These are phyloP conservation scores for Trichoderma erinaceum DNA, from an alignment of 495 filamentous ascomycete species.

Conservation along the genomic window DNA sequence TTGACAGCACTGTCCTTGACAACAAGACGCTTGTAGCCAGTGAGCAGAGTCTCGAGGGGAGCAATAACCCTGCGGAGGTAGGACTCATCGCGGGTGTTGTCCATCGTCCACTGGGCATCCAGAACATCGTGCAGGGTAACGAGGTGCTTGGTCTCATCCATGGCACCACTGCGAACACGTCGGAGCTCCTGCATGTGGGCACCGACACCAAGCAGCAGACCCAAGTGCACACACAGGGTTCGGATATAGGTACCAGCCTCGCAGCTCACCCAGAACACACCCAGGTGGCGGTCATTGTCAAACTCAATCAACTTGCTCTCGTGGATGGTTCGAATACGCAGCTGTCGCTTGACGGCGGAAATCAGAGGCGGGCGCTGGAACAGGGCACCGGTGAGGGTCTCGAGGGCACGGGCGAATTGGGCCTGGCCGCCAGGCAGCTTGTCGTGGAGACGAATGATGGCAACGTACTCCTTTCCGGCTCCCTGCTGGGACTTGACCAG, in stretches of 20 bases:
- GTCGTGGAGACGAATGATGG: constrained; percentile 86
- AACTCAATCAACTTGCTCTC: constrained; percentile 94
- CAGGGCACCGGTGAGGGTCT: constrained; percentile 89
- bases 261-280: constrained; percentile 98
- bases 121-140: constrained; percentile 94
- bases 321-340: constrained; percentile 94
- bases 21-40: constrained; percentile 87
- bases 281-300: constrained; percentile 95
- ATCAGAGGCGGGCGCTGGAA: constrained; percentile 97
- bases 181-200: constrained; percentile 98
- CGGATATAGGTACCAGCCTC: constrained; percentile 98
- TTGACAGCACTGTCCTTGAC: constrained; percentile 96
- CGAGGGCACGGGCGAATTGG: constrained; percentile 82
- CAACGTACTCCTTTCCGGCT: constrained; percentile 80
- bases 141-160: constrained; percentile 78
- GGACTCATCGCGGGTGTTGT: constrained; percentile 85
- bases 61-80: constrained; percentile 82
- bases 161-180: constrained; percentile 86
- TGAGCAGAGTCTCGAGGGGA: constrained; percentile 85
- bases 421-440: constrained; percentile 84
- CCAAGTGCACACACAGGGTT: constrained; percentile 94
- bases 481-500: constrained; percentile 98
- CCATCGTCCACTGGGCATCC: constrained; percentile 88
- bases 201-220: constrained; percentile 85
- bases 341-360: constrained; percentile 95